Evolutionary conservation across 2,329 filamentous ascomycete species (phyloP).

Genomic region (Amauroascus niger): DNA sequence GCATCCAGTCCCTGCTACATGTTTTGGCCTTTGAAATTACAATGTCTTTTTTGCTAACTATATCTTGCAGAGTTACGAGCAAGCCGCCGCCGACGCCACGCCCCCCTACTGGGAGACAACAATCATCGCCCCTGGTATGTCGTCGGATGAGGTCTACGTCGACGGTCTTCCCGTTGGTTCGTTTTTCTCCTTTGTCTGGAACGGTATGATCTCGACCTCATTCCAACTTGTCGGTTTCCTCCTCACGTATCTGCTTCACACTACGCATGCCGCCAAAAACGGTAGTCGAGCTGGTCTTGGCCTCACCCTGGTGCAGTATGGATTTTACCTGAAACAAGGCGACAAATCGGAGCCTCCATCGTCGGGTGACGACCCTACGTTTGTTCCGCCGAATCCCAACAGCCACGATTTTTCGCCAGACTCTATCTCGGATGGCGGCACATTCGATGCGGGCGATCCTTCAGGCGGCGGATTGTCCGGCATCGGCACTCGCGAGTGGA

Average conservation of each 20-base stretch:
- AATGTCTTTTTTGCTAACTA: constrained; percentile 7
- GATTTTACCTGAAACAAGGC: constrained; percentile 80
- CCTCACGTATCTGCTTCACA: constrained; percentile 94
- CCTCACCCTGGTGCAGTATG: constrained; percentile 90
- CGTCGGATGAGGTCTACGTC: constrained; percentile 91
- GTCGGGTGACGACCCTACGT: constrained; percentile 41
- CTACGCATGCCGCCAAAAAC: constrained; percentile 95
- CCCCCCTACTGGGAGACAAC: constrained; percentile 99
- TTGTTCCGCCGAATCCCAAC: constrained; percentile 71
- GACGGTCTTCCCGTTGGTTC: constrained; percentile 88
- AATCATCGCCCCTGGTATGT: constrained; percentile 83
- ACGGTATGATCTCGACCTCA: constrained; percentile 89
- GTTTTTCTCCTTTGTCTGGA: constrained; percentile 69
- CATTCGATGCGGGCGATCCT: constrained; percentile 18
- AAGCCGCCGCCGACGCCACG: constrained; percentile 90
- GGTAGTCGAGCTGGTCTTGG: constrained; percentile 89
- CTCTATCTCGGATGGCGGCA: constrained; percentile 45
- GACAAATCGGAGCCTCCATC: constrained; percentile 37
- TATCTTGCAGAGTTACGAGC: constrained; percentile 78
- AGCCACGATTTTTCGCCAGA: constrained; percentile 76
- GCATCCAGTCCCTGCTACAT: constrained; percentile 38
- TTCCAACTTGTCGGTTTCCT: constrained; percentile 97
- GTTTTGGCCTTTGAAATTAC: too few relatives aligned
- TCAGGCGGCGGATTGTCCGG: constrained; percentile 37
- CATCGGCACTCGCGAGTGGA: constrained; percentile 70